A percentile compares a stretch with the other conserved stretches of the same genome.
These are phyloP conservation scores for Ananas comosus DNA, from an alignment of 176 grass and related monocot species.

Conservation along the genomic window DNA sequence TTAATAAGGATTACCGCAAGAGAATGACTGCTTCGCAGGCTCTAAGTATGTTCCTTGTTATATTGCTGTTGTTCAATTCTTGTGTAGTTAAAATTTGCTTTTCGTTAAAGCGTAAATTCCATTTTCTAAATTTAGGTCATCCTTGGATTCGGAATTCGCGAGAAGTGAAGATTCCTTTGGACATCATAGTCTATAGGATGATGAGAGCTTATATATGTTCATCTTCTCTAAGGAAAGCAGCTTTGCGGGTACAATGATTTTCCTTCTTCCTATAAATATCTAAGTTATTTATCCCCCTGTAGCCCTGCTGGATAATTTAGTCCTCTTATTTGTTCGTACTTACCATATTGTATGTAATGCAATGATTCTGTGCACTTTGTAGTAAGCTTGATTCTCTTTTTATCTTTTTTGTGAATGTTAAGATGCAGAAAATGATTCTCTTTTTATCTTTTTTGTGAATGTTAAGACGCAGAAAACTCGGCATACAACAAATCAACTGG, in stretches of 20 bases:
- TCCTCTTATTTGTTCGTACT: neutral
- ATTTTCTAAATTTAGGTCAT: constrained; percentile 32
- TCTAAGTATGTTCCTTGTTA: constrained; percentile 40
- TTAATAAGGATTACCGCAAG: constrained; percentile 94
- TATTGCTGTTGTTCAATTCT: neutral
- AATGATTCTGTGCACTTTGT: neutral
- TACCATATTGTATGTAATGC: neutral
- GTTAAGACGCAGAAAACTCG: too few species aligned
- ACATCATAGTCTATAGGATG: constrained; percentile 39
- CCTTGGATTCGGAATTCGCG: constrained; percentile 40
- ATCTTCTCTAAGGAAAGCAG: constrained; percentile 44
- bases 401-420: too few species aligned
- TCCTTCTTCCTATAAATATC: neutral
- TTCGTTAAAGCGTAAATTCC: constrained; percentile 12
- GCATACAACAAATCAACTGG: neutral
- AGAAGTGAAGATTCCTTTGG: constrained; percentile 42
- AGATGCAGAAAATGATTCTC: neutral
- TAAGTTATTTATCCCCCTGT: neutral
- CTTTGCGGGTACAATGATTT: constrained; percentile 25
- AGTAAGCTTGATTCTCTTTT: neutral
- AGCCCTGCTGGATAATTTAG: neutral
- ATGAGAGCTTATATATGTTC: constrained; percentile 49
- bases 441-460: too few species aligned
- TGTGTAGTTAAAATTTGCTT: neutral
- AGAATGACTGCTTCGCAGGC: constrained; percentile 89